Percentiles rank a stretch among this genome's conserved stretches.
Evolutionary conservation across 2,329 filamentous ascomycete species (phyloP).

Genomic region (Massarina eburnea): DNA sequence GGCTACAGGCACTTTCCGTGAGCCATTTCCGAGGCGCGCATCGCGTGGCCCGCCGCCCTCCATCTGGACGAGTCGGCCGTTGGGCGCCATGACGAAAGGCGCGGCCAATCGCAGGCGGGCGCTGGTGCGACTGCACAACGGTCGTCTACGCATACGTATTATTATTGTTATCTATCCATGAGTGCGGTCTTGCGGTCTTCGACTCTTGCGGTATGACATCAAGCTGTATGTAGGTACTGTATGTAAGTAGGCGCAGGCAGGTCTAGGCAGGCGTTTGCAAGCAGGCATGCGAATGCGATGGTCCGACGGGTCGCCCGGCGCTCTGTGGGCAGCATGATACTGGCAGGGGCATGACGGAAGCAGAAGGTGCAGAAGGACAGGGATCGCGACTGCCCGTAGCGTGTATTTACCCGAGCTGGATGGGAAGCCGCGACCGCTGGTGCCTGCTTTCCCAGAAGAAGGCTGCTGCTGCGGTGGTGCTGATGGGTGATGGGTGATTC

Average conservation of each 20-base stretch:
- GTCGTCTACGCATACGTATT: no score
- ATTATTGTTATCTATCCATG: no score
- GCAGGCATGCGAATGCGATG: slow-evolving; percentile 3
- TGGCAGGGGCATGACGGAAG: slow-evolving; percentile 31
- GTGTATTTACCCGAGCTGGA: slow-evolving; percentile 28
- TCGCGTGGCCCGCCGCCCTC: slow-evolving; percentile 22
- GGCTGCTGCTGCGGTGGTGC: no score
- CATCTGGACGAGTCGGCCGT: slow-evolving; percentile 23
- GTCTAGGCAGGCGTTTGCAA: no score
- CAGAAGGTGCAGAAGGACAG: slow-evolving; percentile 19
- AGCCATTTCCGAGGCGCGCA: slow-evolving; percentile 21
- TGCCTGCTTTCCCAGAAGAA: neutral
- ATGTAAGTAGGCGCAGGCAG: no score
- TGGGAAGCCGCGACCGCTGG: neutral
- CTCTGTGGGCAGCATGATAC: slow-evolving; percentile 4
- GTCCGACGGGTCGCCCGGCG: slow-evolving; percentile 4
- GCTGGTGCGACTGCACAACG: slow-evolving; percentile 39
- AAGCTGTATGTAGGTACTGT: no score
- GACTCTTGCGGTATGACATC: no score
- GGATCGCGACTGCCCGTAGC: slow-evolving; percentile 14
- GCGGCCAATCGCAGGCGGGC: slow-evolving; percentile 20
- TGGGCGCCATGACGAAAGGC: slow-evolving; percentile 23
- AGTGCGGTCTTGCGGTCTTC: no score
- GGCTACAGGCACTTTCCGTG: slow-evolving; percentile 25
- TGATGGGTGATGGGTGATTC: neutral